Conservation (phyloP, 768 basidiomycete species). For the Suillus plorans region DNA sequence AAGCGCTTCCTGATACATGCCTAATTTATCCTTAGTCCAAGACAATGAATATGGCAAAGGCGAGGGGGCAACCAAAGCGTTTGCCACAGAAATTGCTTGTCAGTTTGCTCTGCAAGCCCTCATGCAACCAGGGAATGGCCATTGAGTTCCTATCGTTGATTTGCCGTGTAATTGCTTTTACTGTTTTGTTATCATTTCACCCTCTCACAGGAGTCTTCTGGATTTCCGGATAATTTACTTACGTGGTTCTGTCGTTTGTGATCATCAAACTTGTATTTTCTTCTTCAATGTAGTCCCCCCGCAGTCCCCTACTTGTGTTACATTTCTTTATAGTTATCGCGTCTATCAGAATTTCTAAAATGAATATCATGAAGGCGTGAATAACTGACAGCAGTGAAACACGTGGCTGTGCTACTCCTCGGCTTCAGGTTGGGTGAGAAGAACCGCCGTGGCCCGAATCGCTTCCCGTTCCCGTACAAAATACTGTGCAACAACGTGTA, state of each 20-base stretch:
- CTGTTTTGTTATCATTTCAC: not conserved
- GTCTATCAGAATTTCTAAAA: not conserved
- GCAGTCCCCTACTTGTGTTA: not conserved
- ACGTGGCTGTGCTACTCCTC: conserved; percentile 7
- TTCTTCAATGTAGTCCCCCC: not conserved
- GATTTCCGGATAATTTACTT: not conserved
- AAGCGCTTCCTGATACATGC: not conserved
- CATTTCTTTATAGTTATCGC: not conserved
- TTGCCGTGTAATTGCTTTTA: not conserved
- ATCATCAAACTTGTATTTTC: not conserved
- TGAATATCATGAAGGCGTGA: not conserved
- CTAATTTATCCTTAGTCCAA: conserved; percentile 17
- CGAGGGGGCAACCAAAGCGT: conserved; percentile 9
- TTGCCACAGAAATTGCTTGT: conserved; percentile 26
- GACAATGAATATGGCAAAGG: conserved; percentile 24
- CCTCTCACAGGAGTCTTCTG: not conserved
- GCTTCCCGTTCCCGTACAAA: conserved; percentile 5
- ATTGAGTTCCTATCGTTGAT: not conserved
- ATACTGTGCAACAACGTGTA: conserved; percentile 5
- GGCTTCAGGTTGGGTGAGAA: conserved; percentile 3
- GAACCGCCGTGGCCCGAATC: not conserved
- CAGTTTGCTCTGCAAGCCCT: not conserved
- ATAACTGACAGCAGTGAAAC: not conserved
- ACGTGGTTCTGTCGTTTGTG: not conserved
- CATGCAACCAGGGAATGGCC: not conserved